A percentile compares a stretch with the other conserved stretches of the same genome.
Conservation (phyloP, 2,329 filamentous ascomycete genomes). For the Alternaria conjuncta region DNA sequence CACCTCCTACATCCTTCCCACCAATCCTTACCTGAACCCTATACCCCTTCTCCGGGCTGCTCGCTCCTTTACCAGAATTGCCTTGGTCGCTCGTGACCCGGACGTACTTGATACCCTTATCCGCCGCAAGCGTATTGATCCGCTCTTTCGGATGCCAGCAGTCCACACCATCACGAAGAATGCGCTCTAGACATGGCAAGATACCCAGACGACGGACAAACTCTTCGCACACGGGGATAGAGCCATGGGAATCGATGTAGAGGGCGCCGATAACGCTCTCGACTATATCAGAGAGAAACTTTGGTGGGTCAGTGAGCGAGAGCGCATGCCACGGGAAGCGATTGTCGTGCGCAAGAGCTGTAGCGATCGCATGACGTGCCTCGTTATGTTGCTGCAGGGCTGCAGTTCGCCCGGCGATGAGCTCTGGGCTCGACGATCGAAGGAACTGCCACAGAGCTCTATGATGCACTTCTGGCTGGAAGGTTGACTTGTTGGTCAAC, state of each 20-base stretch:
- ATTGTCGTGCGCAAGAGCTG: conserved; percentile 57
- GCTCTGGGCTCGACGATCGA: conserved; percentile 60
- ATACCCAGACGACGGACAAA: conserved; percentile 72
- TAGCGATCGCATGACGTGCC: conserved; percentile 58
- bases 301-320: conserved; percentile 57
- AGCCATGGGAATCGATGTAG: conserved; percentile 70
- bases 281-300: conserved; percentile 60
- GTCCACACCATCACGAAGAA: conserved; percentile 57
- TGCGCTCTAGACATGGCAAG: conserved; percentile 64
- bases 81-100: conserved; percentile 22
- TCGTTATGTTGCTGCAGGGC: conserved; percentile 56
- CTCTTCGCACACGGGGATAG: conserved; percentile 56
- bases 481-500: conserved; percentile 37
- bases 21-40: conserved; percentile 46
- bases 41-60: conserved; percentile 20
- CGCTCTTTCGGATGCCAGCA: conserved; percentile 74
- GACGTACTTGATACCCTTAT: conserved; percentile 62
- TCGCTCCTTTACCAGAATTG: neutral
- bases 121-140: conserved; percentile 65
- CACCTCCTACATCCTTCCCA: conserved; percentile 39
- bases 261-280: conserved; percentile 83
- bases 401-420: conserved; percentile 57
- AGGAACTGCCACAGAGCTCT: conserved; percentile 73
- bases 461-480: conserved; percentile 33
- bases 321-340: conserved; percentile 81